A percentile compares a stretch with the other conserved stretches of the same genome.
Evolutionary conservation across 1,139 yeast genomes (phyloP).

Genomic region (Suhomyces wounanorum): DNA sequence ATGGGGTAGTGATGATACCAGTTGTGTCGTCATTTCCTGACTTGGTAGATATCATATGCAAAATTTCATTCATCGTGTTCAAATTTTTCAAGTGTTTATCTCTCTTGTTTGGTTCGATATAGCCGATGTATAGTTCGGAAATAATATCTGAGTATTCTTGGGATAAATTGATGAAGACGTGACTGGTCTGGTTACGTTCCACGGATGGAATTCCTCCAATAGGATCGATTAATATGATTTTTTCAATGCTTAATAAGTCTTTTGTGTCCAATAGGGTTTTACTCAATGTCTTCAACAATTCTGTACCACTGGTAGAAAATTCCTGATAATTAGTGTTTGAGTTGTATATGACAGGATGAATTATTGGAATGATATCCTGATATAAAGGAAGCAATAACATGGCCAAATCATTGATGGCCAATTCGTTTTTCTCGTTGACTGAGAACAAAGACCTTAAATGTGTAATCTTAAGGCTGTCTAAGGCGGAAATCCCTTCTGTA

Average conservation of each 20-base stretch:
- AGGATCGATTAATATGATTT: constrained; percentile 74
- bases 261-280: constrained; percentile 26
- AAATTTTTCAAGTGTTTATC: constrained; percentile 59
- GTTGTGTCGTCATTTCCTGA: constrained; percentile 47
- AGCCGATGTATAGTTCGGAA: constrained; percentile 61
- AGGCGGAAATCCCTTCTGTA: constrained; percentile 19
- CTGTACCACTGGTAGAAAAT: constrained; percentile 34
- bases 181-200: constrained; percentile 80
- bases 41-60: constrained; percentile 33
- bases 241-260: constrained; percentile 64
- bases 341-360: constrained; percentile 60
- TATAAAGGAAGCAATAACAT: constrained; percentile 44
- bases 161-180: constrained; percentile 79
- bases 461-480: constrained; percentile 28
- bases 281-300: constrained; percentile 31
- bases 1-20: constrained; percentile 44
- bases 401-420: constrained; percentile 30
- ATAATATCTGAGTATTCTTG: constrained; percentile 76
- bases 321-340: constrained; percentile 31
- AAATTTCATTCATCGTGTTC: constrained; percentile 49
- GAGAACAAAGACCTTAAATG: constrained; percentile 34
- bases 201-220: constrained; percentile 89
- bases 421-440: constrained; percentile 6
- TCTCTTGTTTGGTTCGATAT: constrained; percentile 44
- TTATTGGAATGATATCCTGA: constrained; percentile 56